Evolutionary conservation across 2,329 filamentous ascomycete genomes (phyloP).

Genomic region (Tympanopsis confertula): DNA sequence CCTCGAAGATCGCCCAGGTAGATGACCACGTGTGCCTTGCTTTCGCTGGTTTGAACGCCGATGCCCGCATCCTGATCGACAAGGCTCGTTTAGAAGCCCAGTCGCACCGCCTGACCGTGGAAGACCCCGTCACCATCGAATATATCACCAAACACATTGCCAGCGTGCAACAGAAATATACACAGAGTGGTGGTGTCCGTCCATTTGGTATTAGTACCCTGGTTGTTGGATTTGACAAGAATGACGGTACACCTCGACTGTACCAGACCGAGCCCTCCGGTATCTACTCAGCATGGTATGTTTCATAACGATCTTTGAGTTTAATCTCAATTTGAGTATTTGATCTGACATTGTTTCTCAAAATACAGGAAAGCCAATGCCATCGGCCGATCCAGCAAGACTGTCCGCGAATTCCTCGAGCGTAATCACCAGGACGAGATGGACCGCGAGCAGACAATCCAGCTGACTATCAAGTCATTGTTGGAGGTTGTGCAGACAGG

Average conservation of each 20-base stretch:
- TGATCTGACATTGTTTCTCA: not conserved
- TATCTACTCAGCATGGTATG: constrained; percentile 96
- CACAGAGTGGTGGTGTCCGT: constrained; percentile 92
- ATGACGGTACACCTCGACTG: constrained; percentile 74
- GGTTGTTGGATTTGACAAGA: constrained; percentile 96
- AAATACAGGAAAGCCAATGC: constrained; percentile 86
- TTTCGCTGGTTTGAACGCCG: constrained; percentile 93
- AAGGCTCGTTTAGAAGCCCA: constrained; percentile 95
- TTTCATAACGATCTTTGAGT: constrained; percentile 4
- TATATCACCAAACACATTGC: constrained; percentile 99
- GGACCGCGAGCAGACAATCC: constrained; percentile 91
- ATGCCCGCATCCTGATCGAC: constrained; percentile 95
- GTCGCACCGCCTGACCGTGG: constrained; percentile 90
- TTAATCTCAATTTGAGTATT: constrained; percentile 2
- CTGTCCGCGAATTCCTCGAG: constrained; percentile 94
- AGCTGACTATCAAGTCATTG: constrained; percentile 93
- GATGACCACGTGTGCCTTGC: constrained; percentile 94
- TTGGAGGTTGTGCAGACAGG: constrained; percentile 97
- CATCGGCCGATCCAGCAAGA: constrained; percentile 96
- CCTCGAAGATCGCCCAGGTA: constrained; percentile 93
- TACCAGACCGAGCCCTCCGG: constrained; percentile 99
- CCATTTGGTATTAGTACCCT: constrained; percentile 98
- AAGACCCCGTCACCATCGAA: constrained; percentile 94
- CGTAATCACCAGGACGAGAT: constrained; percentile 98
- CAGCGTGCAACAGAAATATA: constrained; percentile 96